Evolutionary conservation across 176 grass and related monocot species (phyloP).

Genomic region (Oryza punctata): DNA sequence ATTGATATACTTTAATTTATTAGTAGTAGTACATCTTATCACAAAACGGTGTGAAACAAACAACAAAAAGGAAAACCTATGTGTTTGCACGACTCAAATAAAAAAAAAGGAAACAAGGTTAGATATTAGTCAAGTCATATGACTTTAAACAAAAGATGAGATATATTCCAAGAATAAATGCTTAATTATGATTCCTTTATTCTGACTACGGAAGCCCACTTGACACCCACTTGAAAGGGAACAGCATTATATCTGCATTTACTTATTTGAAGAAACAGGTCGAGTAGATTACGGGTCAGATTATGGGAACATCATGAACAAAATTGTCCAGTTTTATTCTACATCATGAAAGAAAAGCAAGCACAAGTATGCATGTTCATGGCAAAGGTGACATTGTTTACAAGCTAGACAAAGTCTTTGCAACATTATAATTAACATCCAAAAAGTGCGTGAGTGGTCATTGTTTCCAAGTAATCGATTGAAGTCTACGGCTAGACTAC

Average conservation of each 20-base stretch:
- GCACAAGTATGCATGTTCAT: neutral
- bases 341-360: neutral
- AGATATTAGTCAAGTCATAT: neutral
- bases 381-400: neutral
- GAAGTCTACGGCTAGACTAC: neutral
- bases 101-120: neutral
- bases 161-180: neutral
- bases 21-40: neutral
- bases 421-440: neutral
- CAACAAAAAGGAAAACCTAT: neutral
- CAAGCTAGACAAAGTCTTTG: neutral
- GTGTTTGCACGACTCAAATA: neutral
- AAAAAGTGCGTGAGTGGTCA: neutral
- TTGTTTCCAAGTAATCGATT: neutral
- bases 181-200: neutral
- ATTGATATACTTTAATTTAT: neutral
- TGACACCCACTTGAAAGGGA: neutral
- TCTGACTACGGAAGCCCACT: neutral
- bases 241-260: neutral
- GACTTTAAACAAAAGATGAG: neutral
- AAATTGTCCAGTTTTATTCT: neutral
- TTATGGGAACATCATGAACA: neutral
- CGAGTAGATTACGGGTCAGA: conserved; percentile 1
- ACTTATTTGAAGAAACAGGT: neutral
- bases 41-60: neutral